phyloP scores from a whole-genome alignment of 805 yeast genomes.

The Teunomyces cretensis region DNA sequence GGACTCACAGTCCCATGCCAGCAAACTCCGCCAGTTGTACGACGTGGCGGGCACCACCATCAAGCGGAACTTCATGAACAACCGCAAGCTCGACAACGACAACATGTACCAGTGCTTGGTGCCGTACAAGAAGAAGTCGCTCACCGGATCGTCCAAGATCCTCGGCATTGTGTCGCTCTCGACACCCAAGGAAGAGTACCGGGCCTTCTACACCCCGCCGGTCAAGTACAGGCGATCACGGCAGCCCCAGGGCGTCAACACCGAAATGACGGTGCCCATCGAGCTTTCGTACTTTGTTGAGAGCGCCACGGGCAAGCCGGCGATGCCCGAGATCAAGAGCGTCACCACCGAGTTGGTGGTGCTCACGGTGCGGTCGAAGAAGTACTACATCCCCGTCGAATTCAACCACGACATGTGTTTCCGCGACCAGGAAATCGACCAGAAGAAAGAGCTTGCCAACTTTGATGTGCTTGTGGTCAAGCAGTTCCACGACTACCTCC shows the following conservation, averaged over 20 bases:
- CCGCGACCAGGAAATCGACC: slow-evolving; percentile 30
- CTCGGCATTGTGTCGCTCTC: slow-evolving; percentile 34
- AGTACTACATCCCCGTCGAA: slow-evolving; percentile 39
- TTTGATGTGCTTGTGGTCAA: slow-evolving; percentile 35
- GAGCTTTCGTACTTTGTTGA: slow-evolving; percentile 27
- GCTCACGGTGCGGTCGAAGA: slow-evolving; percentile 34
- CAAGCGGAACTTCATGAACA: slow-evolving; percentile 11
- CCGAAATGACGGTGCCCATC: slow-evolving; percentile 30
- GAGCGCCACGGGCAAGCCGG: slow-evolving; percentile 10
- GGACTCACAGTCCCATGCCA: slow-evolving; percentile 12
- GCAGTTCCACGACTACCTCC: slow-evolving; percentile 28
- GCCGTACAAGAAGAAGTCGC: slow-evolving; percentile 31
- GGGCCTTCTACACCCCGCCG: slow-evolving; percentile 34
- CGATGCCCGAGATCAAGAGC: slow-evolving; percentile 35
- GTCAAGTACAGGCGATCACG: slow-evolving; percentile 18
- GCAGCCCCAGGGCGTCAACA: slow-evolving; percentile 7
- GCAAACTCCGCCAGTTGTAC: slow-evolving; percentile 34
- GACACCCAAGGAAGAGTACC: slow-evolving; percentile 33
- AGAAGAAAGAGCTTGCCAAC: slow-evolving; percentile 22
- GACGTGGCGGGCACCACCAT: slow-evolving; percentile 21
- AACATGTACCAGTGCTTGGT: slow-evolving; percentile 31
- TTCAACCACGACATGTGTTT: slow-evolving; percentile 41
- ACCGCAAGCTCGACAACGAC: slow-evolving; percentile 16
- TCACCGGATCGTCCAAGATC: slow-evolving; percentile 31
- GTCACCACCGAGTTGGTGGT: slow-evolving; percentile 35